Evolutionary conservation across 2,329 filamentous ascomycete genomes (phyloP).

Genomic region (Chaetoscypha palmicola): DNA sequence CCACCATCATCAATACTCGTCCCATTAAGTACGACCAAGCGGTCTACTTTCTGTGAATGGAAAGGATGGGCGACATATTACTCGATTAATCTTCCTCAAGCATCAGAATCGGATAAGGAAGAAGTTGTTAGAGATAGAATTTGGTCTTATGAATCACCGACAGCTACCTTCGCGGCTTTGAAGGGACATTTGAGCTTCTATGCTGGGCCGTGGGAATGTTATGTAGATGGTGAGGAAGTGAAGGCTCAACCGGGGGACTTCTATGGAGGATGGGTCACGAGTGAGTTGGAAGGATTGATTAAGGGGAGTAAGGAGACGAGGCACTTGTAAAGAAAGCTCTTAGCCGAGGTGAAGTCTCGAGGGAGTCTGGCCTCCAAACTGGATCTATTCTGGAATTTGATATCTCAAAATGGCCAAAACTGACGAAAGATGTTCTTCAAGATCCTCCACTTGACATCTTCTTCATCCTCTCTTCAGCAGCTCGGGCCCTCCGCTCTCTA

Average conservation of each 20-base stretch:
- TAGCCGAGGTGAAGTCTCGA: too few species aligned
- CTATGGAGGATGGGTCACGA: constrained; percentile 58
- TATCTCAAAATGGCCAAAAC: too few species aligned
- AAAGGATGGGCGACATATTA: constrained; percentile 56
- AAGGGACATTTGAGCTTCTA: constrained; percentile 53
- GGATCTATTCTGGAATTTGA: too few species aligned
- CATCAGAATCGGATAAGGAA: constrained; percentile 1
- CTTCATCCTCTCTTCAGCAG: constrained; percentile 80
- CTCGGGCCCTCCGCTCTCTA: constrained; percentile 80
- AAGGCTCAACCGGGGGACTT: constrained; percentile 54
- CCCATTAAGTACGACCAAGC: constrained; percentile 39
- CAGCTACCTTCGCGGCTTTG: constrained; percentile 43
- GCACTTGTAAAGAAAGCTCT: constrained; percentile 7
- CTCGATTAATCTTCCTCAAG: constrained; percentile 33
- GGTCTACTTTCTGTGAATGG: constrained; percentile 50
- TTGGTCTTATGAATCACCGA: constrained; percentile 53
- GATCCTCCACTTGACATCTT: constrained; percentile 3
- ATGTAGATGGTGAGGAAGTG: constrained; percentile 53
- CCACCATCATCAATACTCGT: constrained; percentile 43
- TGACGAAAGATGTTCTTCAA: too few species aligned
- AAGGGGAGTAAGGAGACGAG: constrained; percentile 35
- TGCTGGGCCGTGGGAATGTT: constrained; percentile 55
- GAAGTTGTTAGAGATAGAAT: constrained; percentile 43
- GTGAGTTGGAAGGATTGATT: constrained; percentile 47
- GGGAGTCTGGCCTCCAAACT: too few species aligned